Conservation (phyloP, 2,329 filamentous ascomycete genomes). For the Alternaria arbusti region DNA sequence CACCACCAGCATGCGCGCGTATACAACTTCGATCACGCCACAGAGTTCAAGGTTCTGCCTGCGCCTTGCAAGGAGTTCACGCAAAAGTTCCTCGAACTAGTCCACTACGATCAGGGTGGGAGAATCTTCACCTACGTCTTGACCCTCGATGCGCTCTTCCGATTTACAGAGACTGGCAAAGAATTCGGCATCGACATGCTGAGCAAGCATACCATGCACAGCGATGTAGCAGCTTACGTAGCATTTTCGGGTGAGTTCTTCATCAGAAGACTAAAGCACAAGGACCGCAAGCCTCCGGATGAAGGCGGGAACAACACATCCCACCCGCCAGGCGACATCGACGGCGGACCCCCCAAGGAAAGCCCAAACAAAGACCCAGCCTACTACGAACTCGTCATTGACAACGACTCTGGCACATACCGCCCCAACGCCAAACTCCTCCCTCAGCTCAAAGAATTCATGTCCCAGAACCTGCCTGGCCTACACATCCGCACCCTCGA, state of each 20-base stretch:
- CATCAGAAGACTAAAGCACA: constrained; percentile 70
- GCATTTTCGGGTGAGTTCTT: constrained; percentile 95
- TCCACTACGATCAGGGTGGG: constrained; percentile 83
- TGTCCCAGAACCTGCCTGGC: constrained; percentile 76
- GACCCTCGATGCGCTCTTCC: constrained; percentile 82
- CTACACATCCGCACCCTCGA: constrained; percentile 76
- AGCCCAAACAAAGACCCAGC: constrained; percentile 57
- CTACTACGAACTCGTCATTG: constrained; percentile 85
- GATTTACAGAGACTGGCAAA: constrained; percentile 94
- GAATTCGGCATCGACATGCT: constrained; percentile 94
- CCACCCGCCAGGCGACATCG: constrained; percentile 61
- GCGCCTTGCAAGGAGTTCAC: constrained; percentile 74
- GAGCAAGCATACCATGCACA: constrained; percentile 97
- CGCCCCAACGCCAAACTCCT: constrained; percentile 81
- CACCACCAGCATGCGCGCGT: constrained; percentile 89
- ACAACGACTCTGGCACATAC: constrained; percentile 95
- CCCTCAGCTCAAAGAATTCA: constrained; percentile 72
- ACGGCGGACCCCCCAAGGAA: constrained; percentile 52
- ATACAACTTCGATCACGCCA: constrained; percentile 84
- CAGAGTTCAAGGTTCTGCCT: constrained; percentile 72
- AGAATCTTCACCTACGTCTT: constrained; percentile 92
- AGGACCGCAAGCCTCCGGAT: constrained; percentile 45
- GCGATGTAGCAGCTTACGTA: constrained; percentile 87
- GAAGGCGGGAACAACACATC: constrained; percentile 47
- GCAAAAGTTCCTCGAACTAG: constrained; percentile 82